These are phyloP conservation scores for Vitis labrusca DNA, from an alignment of 164 flowering plant genomes.

Conservation along the genomic window DNA sequence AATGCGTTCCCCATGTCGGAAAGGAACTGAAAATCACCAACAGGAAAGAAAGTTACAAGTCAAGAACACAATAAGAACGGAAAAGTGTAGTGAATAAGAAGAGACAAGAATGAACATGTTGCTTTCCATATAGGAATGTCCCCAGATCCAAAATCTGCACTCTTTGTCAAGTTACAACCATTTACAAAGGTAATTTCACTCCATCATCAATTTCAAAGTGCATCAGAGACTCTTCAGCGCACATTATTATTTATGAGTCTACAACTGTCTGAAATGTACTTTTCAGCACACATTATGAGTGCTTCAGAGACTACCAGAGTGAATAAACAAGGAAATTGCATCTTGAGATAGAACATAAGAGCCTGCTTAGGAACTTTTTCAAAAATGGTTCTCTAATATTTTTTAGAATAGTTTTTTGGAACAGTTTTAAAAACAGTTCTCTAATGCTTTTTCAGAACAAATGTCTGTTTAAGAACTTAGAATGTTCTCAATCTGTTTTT, in stretches of 20 bases:
- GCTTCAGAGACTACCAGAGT: neutral
- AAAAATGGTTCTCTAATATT: no score
- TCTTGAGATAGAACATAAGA: neutral
- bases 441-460: no score
- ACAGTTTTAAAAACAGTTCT: no score
- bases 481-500: no score
- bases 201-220: no score
- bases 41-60: neutral
- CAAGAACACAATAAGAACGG: neutral
- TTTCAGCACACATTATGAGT: neutral
- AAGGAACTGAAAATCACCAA: conserved; percentile 62
- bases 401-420: no score
- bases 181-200: no score
- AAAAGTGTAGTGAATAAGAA: neutral
- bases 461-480: no score
- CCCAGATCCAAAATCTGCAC: neutral
- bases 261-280: no score
- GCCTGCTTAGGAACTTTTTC: no score
- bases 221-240: no score
- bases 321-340: neutral
- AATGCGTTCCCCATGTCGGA: conserved; percentile 96
- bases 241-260: no score
- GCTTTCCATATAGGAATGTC: neutral
- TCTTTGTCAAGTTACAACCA: neutral
- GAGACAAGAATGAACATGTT: neutral